phyloP scores from a whole-genome alignment of 2,329 filamentous ascomycete species.

The Pseudocercospora fijiensis region DNA sequence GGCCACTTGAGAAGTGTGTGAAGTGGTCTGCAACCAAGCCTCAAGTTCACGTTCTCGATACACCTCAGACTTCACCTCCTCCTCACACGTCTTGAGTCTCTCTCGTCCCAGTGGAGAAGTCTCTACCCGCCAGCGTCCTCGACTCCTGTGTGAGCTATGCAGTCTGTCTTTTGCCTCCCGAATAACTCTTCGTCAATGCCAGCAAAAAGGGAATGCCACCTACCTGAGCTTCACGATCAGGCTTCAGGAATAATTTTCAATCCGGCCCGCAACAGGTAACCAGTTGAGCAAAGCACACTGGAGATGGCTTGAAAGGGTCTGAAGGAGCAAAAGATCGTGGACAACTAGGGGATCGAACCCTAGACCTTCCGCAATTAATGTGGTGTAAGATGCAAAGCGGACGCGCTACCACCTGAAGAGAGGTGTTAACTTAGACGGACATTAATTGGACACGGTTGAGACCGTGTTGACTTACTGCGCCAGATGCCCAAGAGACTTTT shows the following conservation, averaged over 20 bases:
- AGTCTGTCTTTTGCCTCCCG: background rate
- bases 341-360: constrained; percentile 14
- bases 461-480: background rate
- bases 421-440: background rate
- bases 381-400: constrained; percentile 6
- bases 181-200: background rate
- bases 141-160: background rate
- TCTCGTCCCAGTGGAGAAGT: background rate
- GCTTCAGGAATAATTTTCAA: background rate
- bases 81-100: background rate
- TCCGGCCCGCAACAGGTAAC: too few relatives aligned
- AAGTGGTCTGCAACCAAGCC: background rate
- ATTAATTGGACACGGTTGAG: background rate
- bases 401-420: constrained; percentile 8
- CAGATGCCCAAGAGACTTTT: background rate
- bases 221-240: background rate
- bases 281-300: background rate
- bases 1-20: background rate
- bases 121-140: background rate
- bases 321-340: background rate
- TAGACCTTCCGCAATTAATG: constrained; percentile 8
- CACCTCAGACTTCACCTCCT: background rate
- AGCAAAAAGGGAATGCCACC: background rate
- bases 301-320: background rate
- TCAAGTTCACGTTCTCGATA: background rate